Conservation (phyloP, 75 land plant species). For the Larix kaempferi region DNA sequence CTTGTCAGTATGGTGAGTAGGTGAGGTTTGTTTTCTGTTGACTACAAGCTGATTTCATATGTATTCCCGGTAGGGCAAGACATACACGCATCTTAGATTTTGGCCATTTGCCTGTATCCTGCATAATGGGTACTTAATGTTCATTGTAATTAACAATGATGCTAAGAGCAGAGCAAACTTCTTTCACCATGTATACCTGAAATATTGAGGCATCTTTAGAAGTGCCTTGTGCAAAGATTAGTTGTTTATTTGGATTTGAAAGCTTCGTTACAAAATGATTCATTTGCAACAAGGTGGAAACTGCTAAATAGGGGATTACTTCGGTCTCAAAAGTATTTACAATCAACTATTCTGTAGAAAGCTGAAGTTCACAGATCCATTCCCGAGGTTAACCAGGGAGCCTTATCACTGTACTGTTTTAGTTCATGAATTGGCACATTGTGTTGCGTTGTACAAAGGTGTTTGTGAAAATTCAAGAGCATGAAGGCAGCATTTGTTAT, state of each 20-base stretch:
- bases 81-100: neutral
- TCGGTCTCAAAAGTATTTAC: neutral
- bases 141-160: slow-evolving; percentile 10
- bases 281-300: slow-evolving; percentile 8
- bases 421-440: slow-evolving; percentile 3
- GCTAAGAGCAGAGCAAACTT: slow-evolving; percentile 2
- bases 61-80: neutral
- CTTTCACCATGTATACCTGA: slow-evolving; percentile 5
- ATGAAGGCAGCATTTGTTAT: slow-evolving; percentile 14
- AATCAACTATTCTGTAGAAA: slow-evolving; percentile 14
- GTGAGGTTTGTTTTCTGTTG: slow-evolving; percentile 9
- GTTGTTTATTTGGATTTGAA: neutral
- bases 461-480: slow-evolving; percentile 15
- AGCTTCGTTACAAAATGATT: slow-evolving; percentile 4
- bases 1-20: slow-evolving; percentile 8
- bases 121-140: neutral
- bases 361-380: slow-evolving; percentile 7
- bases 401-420: slow-evolving; percentile 7
- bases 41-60: slow-evolving; percentile 1
- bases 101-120: neutral
- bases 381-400: neutral
- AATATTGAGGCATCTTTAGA: slow-evolving; percentile 8
- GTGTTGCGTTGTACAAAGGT: slow-evolving; percentile 14
- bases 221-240: slow-evolving; percentile 3
- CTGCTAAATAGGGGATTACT: neutral